Evolutionary conservation across 2,329 filamentous ascomycete species (phyloP).

Genomic region (Botrytis deweyae): DNA sequence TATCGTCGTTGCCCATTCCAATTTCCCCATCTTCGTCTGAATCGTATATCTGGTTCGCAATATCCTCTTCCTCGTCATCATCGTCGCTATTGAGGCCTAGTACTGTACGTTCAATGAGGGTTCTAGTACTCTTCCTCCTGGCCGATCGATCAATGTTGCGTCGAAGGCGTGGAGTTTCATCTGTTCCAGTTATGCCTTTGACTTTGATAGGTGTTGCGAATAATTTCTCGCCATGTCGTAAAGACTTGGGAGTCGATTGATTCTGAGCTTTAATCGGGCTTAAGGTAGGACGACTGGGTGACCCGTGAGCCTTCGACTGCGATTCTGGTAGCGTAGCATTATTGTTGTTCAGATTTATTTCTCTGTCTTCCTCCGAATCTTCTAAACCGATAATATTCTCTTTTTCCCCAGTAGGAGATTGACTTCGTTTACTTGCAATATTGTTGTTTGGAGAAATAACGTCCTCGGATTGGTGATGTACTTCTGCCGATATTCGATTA

Average conservation of each 20-base stretch:
- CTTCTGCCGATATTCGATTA: conserved; percentile 5
- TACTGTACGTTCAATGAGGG: conserved; percentile 70
- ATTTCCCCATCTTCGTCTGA: conserved; percentile 50
- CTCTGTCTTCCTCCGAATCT: conserved; percentile 9
- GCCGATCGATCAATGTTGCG: conserved; percentile 74
- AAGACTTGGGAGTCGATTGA: conserved; percentile 30
- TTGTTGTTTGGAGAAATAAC: conserved; percentile 2
- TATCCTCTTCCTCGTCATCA: conserved; percentile 65
- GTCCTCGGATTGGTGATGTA: background rate
- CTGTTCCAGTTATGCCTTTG: conserved; percentile 22
- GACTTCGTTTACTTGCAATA: background rate
- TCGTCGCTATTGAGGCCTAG: conserved; percentile 66
- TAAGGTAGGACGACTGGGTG: conserved; percentile 5
- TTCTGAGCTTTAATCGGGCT: conserved; percentile 19
- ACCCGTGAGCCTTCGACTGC: background rate
- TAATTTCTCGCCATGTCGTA: conserved; percentile 30
- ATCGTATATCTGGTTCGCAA: conserved; percentile 68
- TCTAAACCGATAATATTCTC: conserved; percentile 5
- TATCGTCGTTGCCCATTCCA: conserved; percentile 40
- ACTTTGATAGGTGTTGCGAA: conserved; percentile 37
- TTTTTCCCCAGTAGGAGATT: background rate
- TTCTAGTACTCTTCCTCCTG: conserved; percentile 76
- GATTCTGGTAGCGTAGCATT: background rate
- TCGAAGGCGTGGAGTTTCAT: conserved; percentile 34
- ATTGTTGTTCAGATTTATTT: background rate